These are phyloP conservation scores for Bryum argenteum DNA, from an alignment of 225 moss, liverwort and hornwort species.

Conservation along the genomic window DNA sequence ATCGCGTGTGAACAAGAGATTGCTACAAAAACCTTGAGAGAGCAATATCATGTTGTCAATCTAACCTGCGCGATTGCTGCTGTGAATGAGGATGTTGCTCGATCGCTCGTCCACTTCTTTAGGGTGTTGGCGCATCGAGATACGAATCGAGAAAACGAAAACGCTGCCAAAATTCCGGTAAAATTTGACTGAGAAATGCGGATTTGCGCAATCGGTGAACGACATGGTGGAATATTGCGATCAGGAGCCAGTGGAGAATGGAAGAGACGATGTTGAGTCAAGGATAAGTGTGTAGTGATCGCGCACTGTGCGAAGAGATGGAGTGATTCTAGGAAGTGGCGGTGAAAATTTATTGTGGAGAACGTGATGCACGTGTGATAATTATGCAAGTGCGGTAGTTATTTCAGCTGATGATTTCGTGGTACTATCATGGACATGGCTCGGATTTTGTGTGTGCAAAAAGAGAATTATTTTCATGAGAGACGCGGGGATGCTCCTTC, in stretches of 20 bases:
- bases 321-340: conserved; percentile 21
- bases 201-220: neutral
- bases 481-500: conserved; percentile 15
- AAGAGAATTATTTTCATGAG: neutral
- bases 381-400: conserved; percentile 7
- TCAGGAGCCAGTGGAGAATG: neutral
- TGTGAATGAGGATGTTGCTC: neutral
- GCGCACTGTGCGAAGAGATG: neutral
- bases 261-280: neutral
- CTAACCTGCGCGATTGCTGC: conserved; percentile 14
- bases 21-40: neutral
- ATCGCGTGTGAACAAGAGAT: conserved; percentile 1
- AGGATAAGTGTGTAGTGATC: neutral
- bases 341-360: conserved; percentile 6
- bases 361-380: conserved; percentile 17
- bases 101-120: neutral
- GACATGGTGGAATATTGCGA: neutral
- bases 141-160: too few species aligned
- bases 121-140: neutral
- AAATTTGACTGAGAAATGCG: neutral
- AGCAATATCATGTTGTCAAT: neutral
- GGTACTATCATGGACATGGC: neutral
- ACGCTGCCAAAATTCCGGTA: neutral
- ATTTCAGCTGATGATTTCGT: conserved; percentile 21
- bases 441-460: neutral